A percentile compares a stretch with the other conserved stretches of the same genome.
phyloP scores from a whole-genome alignment of 2,329 filamentous ascomycete species.

The Phaeophleospora eucalypticola region DNA sequence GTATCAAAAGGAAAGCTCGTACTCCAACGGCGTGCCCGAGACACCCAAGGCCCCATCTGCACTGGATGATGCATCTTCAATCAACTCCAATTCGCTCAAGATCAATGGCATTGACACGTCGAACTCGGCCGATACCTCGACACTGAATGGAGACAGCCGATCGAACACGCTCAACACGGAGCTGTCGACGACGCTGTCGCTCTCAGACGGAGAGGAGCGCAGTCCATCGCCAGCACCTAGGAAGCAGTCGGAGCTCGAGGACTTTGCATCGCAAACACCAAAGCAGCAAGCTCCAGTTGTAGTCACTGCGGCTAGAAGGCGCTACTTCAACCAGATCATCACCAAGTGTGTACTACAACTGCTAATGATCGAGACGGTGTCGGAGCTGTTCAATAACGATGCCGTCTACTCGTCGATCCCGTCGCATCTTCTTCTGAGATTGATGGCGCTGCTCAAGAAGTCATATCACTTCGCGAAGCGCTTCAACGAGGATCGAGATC shows the following conservation, averaged over 20 bases:
- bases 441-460: constrained; percentile 94
- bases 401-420: constrained; percentile 91
- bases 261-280: constrained; percentile 70
- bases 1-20: constrained; percentile 24
- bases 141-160: constrained; percentile 19
- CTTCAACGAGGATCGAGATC: constrained; percentile 96
- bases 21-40: constrained; percentile 21
- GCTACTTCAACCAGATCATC: constrained; percentile 99
- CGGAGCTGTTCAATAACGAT: constrained; percentile 97
- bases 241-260: constrained; percentile 60
- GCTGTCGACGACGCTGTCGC: constrained; percentile 13
- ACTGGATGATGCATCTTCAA: constrained; percentile 16
- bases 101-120: constrained; percentile 36
- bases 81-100: constrained; percentile 38
- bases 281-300: constrained; percentile 76
- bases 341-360: constrained; percentile 96
- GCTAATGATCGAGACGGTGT: constrained; percentile 98
- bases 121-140: constrained; percentile 9
- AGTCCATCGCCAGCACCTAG: constrained; percentile 15
- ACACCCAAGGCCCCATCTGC: constrained; percentile 12
- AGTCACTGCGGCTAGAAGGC: constrained; percentile 84
- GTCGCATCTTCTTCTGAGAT: constrained; percentile 76
- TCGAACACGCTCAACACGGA: constrained; percentile 12
- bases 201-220: constrained; percentile 15
- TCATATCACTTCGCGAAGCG: constrained; percentile 93